These are phyloP conservation scores for Lactuca sativa DNA, from an alignment of 129 eudicot species.

Conservation along the genomic window DNA sequence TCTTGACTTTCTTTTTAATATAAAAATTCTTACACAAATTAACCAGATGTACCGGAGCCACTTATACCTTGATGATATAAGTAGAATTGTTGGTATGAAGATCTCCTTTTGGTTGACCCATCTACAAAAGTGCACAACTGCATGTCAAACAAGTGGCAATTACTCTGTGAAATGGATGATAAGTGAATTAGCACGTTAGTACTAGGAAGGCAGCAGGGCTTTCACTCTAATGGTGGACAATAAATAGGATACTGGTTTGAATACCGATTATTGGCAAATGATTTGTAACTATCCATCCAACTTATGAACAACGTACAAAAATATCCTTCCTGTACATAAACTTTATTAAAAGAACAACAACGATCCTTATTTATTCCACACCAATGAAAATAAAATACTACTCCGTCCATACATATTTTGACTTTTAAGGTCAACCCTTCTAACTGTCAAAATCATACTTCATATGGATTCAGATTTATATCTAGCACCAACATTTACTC, in stretches of 20 bases:
- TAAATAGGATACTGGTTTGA: background rate
- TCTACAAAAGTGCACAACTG: conserved; percentile 81
- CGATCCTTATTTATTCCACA: no score
- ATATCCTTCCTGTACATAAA: no score
- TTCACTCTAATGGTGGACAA: background rate
- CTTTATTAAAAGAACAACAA: background rate
- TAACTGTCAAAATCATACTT: background rate
- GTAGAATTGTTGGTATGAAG: conserved; percentile 55
- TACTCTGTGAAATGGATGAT: background rate
- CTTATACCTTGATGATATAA: conserved; percentile 73
- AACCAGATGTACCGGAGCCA: no score
- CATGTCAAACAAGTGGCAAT: conserved; percentile 49
- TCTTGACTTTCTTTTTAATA: background rate
- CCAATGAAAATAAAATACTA: background rate
- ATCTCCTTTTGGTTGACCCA: conserved; percentile 66
- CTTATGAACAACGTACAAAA: background rate
- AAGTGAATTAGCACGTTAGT: no score
- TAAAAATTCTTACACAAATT: background rate
- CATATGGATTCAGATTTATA: background rate
- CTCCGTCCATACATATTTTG: background rate
- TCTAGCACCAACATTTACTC: background rate
- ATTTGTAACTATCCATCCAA: background rate
- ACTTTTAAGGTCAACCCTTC: conserved; percentile 6
- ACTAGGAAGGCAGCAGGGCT: background rate
- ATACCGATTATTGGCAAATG: background rate